These are phyloP conservation scores for Oryza glaberrima DNA, from an alignment of 176 grass and related monocot genomes.

Conservation along the genomic window DNA sequence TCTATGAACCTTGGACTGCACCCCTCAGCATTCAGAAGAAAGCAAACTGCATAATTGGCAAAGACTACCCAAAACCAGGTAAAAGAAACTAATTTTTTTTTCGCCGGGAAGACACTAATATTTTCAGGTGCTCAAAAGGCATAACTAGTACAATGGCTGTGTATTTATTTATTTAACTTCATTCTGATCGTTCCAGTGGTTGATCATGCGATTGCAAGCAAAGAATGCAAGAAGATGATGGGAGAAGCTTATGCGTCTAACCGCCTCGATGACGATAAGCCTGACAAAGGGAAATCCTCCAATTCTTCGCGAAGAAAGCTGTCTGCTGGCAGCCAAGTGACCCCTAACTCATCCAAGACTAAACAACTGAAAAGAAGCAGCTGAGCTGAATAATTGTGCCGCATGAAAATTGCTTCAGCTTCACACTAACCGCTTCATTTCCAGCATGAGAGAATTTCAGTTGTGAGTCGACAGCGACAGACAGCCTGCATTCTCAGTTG, in stretches of 20 bases:
- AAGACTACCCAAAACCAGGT: constrained; percentile 92
- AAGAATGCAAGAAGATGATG: constrained; percentile 82
- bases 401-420: background rate
- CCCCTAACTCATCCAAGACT: constrained; percentile 13
- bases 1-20: constrained; percentile 94
- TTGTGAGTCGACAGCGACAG: background rate
- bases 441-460: background rate
- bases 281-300: constrained; percentile 25
- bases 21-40: constrained; percentile 83
- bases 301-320: constrained; percentile 31
- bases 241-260: constrained; percentile 60
- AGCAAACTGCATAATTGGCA: constrained; percentile 81
- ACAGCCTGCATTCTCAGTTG: background rate
- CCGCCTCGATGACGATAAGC: constrained; percentile 11
- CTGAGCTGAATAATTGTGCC: constrained; percentile 19
- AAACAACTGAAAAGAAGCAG: constrained; percentile 33
- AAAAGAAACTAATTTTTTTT: background rate
- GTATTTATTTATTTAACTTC: constrained; percentile 12
- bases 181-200: constrained; percentile 59
- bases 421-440: constrained; percentile 7
- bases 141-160: background rate
- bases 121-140: background rate
- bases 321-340: background rate
- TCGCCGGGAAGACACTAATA: no score
- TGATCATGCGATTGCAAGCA: constrained; percentile 72